These are phyloP conservation scores for Taxawa tesnikishii DNA, from an alignment of 2,329 filamentous ascomycete species.

Conservation along the genomic window DNA sequence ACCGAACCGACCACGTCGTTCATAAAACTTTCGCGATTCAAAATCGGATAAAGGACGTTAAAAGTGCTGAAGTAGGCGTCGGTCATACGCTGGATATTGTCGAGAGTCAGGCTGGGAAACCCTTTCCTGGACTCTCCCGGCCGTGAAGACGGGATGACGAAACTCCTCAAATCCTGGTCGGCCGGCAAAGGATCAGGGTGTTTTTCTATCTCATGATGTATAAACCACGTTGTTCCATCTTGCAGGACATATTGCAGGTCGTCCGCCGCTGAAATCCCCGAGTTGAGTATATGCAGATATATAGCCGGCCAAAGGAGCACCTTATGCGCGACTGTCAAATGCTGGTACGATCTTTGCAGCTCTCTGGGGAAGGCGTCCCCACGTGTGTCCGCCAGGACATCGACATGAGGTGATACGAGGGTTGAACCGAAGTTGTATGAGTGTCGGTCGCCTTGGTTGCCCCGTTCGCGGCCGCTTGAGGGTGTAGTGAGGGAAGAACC, in stretches of 20 bases:
- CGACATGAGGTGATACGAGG: not conserved
- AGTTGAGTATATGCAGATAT: conserved; percentile 23
- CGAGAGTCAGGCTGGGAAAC: conserved; percentile 30
- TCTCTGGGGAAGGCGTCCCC: not conserved
- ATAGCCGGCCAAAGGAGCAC: conserved; percentile 36
- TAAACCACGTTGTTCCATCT: conserved; percentile 27
- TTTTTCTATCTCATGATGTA: conserved; percentile 20
- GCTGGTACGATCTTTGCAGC: conserved; percentile 8
- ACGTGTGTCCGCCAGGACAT: not conserved
- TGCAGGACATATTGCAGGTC: conserved; percentile 23
- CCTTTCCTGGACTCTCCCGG: conserved; percentile 11
- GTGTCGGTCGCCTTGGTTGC: too few species aligned
- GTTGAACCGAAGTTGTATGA: too few species aligned
- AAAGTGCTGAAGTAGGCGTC: conserved; percentile 48
- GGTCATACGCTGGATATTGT: conserved; percentile 37
- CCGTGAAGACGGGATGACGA: conserved; percentile 8
- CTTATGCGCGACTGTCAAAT: conserved; percentile 35
- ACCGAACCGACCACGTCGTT: conserved; percentile 34
- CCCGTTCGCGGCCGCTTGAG: not conserved
- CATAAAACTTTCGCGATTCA: conserved; percentile 45
- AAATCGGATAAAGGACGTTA: conserved; percentile 46
- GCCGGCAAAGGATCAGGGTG: conserved; percentile 16
- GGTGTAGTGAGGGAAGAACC: not conserved
- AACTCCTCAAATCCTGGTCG: conserved; percentile 15
- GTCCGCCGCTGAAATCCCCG: conserved; percentile 18